Evolutionary conservation across 805 yeast species (phyloP).

Genomic region (Danielia reshetovae): DNA sequence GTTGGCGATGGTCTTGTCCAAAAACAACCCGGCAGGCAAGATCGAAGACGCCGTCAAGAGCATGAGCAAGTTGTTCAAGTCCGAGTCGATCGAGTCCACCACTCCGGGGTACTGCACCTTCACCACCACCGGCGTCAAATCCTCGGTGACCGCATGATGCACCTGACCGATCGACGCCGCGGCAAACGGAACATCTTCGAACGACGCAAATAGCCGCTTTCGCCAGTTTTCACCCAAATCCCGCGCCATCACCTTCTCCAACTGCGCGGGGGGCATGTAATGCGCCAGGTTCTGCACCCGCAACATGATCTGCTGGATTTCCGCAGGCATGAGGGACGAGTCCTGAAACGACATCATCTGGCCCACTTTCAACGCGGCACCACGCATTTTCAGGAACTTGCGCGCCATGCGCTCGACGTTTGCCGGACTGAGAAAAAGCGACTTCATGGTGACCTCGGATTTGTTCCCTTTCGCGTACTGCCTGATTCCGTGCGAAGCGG

Average conservation of each 20-base stretch:
- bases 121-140: conserved; percentile 76
- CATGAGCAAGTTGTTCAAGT: conserved; percentile 78
- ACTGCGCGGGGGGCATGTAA: conserved; percentile 92
- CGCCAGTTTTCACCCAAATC: conserved; percentile 86
- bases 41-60: conserved; percentile 81
- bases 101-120: conserved; percentile 98
- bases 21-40: conserved; percentile 85
- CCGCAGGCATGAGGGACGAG: conserved; percentile 75
- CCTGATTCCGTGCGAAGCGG: conserved; percentile 70
- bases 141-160: conserved; percentile 71
- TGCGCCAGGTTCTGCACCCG: conserved; percentile 93
- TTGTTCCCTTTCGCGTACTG: conserved; percentile 55
- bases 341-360: conserved; percentile 96
- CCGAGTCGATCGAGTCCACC: conserved; percentile 88
- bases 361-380: conserved; percentile 98
- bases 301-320: conserved; percentile 73
- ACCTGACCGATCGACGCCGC: conserved; percentile 99
- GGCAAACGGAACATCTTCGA: conserved; percentile 88
- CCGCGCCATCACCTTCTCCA: conserved; percentile 64
- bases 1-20: conserved; percentile 88
- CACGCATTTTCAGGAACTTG: conserved; percentile 90
- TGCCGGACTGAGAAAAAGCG: conserved; percentile 67
- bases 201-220: conserved; percentile 55
- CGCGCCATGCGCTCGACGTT: conserved; percentile 86
- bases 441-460: conserved; percentile 45